Base-by-base conservation (phyloP, 2,329 filamentous ascomycete species). In the Monosporascus sp. region DNA sequence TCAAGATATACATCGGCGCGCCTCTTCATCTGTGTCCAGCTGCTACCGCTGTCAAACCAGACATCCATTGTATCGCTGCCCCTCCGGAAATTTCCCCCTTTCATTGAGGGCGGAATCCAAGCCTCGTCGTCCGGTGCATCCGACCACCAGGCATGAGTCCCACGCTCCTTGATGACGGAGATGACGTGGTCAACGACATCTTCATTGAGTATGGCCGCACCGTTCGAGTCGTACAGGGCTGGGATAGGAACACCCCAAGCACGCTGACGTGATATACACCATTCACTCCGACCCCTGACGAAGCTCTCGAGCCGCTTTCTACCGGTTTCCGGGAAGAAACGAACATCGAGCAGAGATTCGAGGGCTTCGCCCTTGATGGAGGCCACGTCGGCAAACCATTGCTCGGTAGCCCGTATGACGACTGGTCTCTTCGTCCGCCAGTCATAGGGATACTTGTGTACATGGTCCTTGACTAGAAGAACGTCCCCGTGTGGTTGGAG, bases 21-120 rank as follows among this genome's bases (percentile, higher is more conserved):
- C 27, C 68, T 65, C 8, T 70, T 62, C 27, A 74, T 76, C 65
- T 82, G 78, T 4, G 78, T 88, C 94, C 94, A 99, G 65, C 90
- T 96, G 49, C 89, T 96, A 6, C 94, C 94, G 60, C 94, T 97
- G 69, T 99, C 94, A 62, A 99, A 99, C 94, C 94, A 99, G 9
- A 99, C 94, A 69, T 99, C 94, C 94, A 99, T 99, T 0, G 94
- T 99, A 65, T 99, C 94, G 44, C 78, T 89, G 15, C 93, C 93
- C 57, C 94, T 87, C 48, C 81, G 77, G 66, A 87, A 94, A 5
- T 73, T 66, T 8, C 76, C 76, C 15, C 77, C 73, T 35, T 74
- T 72, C 2, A 96, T 74, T 9, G 81, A 79, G 6, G 81, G 71
- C 2, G 86, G 83, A 35, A 95, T 77, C 93, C 93, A 99, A 1